These are phyloP conservation scores for Calendula officinalis DNA, from an alignment of 129 eudicot genomes.

Conservation along the genomic window DNA sequence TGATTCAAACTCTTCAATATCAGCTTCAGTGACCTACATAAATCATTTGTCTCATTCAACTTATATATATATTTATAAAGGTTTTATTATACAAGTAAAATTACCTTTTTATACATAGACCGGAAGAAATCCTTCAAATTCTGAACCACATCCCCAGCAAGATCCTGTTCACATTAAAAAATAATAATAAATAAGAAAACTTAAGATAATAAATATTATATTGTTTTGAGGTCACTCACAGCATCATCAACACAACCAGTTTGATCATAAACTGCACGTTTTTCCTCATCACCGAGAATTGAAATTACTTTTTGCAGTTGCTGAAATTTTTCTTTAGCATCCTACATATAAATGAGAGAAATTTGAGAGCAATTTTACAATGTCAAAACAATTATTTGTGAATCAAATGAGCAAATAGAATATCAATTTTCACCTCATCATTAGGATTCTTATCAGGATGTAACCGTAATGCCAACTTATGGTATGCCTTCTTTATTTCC, in stretches of 20 bases:
- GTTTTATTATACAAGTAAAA: not conserved
- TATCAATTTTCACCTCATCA: conserved; percentile 58
- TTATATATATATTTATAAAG: not conserved
- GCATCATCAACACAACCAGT: conserved; percentile 97
- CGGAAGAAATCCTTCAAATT: conserved; percentile 75
- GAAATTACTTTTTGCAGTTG: conserved; percentile 96
- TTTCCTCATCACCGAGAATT: conserved; percentile 95
- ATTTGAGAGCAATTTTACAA: not conserved
- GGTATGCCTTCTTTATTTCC: conserved; percentile 87
- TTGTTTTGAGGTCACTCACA: conserved; percentile 45
- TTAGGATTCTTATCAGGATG: conserved; percentile 98
- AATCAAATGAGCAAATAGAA: not conserved
- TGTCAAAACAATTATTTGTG: not conserved
- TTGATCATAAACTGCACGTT: conserved; percentile 89
- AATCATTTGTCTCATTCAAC: not conserved
- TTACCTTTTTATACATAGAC: conserved; percentile 83
- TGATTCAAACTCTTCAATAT: conserved; percentile 91
- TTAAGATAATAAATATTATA: not conserved
- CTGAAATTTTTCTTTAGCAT: conserved; percentile 95
- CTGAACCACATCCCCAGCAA: conserved; percentile 80
- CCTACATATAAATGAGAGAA: conserved; percentile 34
- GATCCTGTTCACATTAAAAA: conserved; percentile 54
- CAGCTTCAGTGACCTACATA: conserved; percentile 84
- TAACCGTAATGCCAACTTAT: conserved; percentile 80
- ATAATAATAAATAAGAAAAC: not conserved